Conservation (phyloP, 495 filamentous ascomycete genomes). For the Talaromyces wortmannii region DNA sequence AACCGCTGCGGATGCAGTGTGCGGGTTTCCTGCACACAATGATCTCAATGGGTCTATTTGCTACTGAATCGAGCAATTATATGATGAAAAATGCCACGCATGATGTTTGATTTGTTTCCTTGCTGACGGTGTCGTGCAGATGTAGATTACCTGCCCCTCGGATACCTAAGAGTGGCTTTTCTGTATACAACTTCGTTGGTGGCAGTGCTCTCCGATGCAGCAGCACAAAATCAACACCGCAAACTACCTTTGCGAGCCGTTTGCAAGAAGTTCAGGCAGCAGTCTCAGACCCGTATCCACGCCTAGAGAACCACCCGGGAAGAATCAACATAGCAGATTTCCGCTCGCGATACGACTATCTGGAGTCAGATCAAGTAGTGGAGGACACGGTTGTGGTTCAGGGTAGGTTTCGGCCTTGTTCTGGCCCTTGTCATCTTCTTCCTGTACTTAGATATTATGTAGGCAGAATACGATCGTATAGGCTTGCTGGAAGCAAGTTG, state of each 20-base stretch:
- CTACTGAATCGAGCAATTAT: conserved; percentile 13
- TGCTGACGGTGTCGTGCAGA: conserved; percentile 10
- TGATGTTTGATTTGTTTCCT: conserved; percentile 1
- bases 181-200: too few relatives aligned
- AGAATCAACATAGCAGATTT: conserved; percentile 32
- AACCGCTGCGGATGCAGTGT: conserved; percentile 96
- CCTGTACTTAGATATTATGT: conserved; percentile 39
- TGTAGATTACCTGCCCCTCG: not conserved
- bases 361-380: conserved; percentile 38
- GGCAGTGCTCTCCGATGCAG: conserved; percentile 2
- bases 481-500: conserved; percentile 61
- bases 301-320: conserved; percentile 23
- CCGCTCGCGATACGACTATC: conserved; percentile 24
- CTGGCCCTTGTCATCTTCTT: conserved; percentile 11
- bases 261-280: conserved; percentile 40
- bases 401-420: conserved; percentile 34
- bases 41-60: conserved; percentile 28
- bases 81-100: not conserved
- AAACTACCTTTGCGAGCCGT: conserved; percentile 38
- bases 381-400: conserved; percentile 30
- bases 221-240: conserved; percentile 27
- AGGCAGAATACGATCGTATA: conserved; percentile 61
- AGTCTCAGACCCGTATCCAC: conserved; percentile 44
- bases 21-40: conserved; percentile 23
- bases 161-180: too few relatives aligned